phyloP scores from a whole-genome alignment of 2,329 filamentous ascomycete genomes.

The Hypoxylon sp. region DNA sequence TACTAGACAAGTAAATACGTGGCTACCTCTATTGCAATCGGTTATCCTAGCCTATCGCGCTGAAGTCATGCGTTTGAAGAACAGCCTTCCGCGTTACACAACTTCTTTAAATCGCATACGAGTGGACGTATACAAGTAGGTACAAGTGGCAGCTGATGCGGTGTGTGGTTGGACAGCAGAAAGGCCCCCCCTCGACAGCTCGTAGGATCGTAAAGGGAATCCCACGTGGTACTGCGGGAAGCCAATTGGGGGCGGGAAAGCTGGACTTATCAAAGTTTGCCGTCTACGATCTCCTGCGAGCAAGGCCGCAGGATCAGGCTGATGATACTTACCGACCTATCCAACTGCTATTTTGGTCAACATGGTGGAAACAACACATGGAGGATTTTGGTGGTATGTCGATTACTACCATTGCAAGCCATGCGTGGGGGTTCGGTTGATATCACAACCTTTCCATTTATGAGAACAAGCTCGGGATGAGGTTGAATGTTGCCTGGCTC shows the following conservation, averaged over 20 bases:
- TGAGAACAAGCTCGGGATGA: slow-evolving; percentile 4
- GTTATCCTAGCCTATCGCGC: slow-evolving; percentile 23
- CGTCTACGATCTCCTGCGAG: slow-evolving; percentile 27
- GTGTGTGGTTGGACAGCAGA: slow-evolving; percentile 35
- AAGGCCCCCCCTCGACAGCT: slow-evolving; percentile 19
- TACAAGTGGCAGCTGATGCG: slow-evolving; percentile 29
- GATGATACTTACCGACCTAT: slow-evolving; percentile 31
- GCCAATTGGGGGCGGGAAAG: slow-evolving; percentile 29
- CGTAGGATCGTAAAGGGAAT: slow-evolving; percentile 37
- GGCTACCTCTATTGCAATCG: slow-evolving; percentile 12
- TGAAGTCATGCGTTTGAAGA: slow-evolving; percentile 24
- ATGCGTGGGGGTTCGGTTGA: slow-evolving; percentile 27
- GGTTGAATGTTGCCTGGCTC: slow-evolving; percentile 2
- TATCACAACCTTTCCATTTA: slow-evolving; percentile 18
- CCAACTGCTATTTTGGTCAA: slow-evolving; percentile 26
- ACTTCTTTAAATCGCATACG: slow-evolving; percentile 24
- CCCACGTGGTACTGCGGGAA: slow-evolving; percentile 36
- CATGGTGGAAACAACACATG: slow-evolving; percentile 22
- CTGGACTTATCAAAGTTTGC: slow-evolving; percentile 20
- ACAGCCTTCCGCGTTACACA: slow-evolving; percentile 28
- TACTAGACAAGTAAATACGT: not conserved
- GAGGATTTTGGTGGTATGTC: slow-evolving; percentile 32
- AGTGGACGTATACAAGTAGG: slow-evolving; percentile 24
- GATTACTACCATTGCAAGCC: slow-evolving; percentile 29
- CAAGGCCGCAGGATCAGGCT: slow-evolving; percentile 36